Base-by-base conservation (phyloP, 2,329 filamentous ascomycete species). In the Fusarium foetens region DNA sequence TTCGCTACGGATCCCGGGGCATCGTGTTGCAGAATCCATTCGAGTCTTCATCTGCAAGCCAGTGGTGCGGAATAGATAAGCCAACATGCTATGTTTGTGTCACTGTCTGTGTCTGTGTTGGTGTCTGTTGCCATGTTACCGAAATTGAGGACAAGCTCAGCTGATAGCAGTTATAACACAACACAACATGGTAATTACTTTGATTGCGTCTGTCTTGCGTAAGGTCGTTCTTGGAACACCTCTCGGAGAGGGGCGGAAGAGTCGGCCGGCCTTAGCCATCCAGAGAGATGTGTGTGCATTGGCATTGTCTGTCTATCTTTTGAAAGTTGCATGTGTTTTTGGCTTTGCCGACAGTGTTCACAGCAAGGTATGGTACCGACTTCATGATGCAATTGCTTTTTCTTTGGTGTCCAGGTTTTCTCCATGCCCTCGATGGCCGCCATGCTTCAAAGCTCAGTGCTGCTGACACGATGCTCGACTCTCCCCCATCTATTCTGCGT, bases 21-120 rank as follows among this genome's bases (percentile, higher is more conserved):
- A 41, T 29, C 14, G 49, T 33, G 27, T 35, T 61, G 23, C 29
- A 53, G 46, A 46, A 60, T 39, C 45, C 31, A 54, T 62, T 39
- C 19, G 33, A 48, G 45, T 23, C 35, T 42, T 63, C 52, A 71
- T 63, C 57, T 58, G 38, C 35, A 68, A 42, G 38, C 48, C 38
- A 29, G 43, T 64, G 64, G 58, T 68, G 51, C 55, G 35, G 42
- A 62, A 53, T 43, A n/a, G 27, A 52, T 38, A 52, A 70, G 53
- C 48, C 39, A 38, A 33, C 29, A 45, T 41, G 21, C 33, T 48
- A 42, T 62, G 42, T 41, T 39, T 52, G 58, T 63, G 49, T 55
- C n/a, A 61, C 54, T 31, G 29, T 29, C 19, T 27, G 25, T 45
- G 42, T 27, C 25, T 27, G 23, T 45, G 25, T 46, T 21, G 8